Percentiles rank a stretch among this genome's conserved stretches.
Conservation (phyloP, 805 yeast genomes). For the Zygotorulaspora florentina region DNA sequence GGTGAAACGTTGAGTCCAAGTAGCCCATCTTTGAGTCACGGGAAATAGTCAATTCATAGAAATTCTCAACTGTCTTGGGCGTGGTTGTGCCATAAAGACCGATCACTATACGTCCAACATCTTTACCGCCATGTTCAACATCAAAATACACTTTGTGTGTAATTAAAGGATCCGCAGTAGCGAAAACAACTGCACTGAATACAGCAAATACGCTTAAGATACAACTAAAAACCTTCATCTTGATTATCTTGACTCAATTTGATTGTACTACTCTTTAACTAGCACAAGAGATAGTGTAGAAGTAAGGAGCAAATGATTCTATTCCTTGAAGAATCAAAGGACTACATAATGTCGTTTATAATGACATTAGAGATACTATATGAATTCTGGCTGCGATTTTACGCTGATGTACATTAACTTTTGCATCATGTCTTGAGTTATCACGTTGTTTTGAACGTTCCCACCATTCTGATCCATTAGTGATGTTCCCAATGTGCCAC, state of each 20-base stretch:
- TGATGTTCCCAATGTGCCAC: slow-evolving; percentile 6
- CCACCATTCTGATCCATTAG: slow-evolving; percentile 12
- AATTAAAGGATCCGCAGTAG: slow-evolving; percentile 37
- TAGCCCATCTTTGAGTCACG: slow-evolving; percentile 65
- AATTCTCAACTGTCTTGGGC: slow-evolving; percentile 87
- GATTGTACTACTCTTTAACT: not conserved
- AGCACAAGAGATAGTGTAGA: not conserved
- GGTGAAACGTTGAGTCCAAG: slow-evolving; percentile 61
- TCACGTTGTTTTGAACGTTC: slow-evolving; percentile 11
- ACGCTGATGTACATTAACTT: slow-evolving; percentile 31
- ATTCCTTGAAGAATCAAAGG: no score
- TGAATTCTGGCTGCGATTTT: slow-evolving; percentile 32
- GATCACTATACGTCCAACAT: slow-evolving; percentile 75
- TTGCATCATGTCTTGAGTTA: slow-evolving; percentile 32
- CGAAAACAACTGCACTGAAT: slow-evolving; percentile 14
- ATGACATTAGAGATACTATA: slow-evolving; percentile 12
- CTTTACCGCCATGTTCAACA: slow-evolving; percentile 70
- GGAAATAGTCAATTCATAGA: slow-evolving; percentile 73
- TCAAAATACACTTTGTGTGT: slow-evolving; percentile 86
- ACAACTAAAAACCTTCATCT: slow-evolving; percentile 15
- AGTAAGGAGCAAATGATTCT: not conserved
- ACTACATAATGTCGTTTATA: not conserved
- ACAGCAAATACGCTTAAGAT: slow-evolving; percentile 16
- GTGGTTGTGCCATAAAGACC: slow-evolving; percentile 85
- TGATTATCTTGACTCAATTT: slow-evolving; percentile 2